These are phyloP conservation scores for Ambispora gerdemannii DNA, from an alignment of 192 early-diverging fungal genomes.

Conservation along the genomic window DNA sequence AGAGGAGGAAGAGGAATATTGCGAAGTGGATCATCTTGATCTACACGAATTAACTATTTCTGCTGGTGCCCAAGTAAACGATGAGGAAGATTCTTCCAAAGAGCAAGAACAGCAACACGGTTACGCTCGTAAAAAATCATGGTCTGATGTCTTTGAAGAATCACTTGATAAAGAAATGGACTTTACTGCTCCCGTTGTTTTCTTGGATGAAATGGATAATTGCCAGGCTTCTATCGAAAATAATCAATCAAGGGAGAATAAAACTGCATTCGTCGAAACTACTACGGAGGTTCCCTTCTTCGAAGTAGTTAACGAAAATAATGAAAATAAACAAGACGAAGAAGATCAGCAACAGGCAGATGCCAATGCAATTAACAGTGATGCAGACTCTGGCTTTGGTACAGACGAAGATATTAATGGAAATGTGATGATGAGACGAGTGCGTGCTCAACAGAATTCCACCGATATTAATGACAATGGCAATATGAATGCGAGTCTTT, in stretches of 20 bases:
- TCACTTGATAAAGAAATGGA: conserved; percentile 41
- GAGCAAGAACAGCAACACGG: neutral
- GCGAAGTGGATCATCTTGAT: neutral
- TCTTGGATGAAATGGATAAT: conserved; percentile 7
- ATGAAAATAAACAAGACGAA: neutral
- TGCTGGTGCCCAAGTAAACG: neutral
- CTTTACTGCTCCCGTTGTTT: conserved; percentile 38
- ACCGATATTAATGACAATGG: neutral
- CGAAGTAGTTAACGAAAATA: too few species aligned
- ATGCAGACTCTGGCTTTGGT: conserved; percentile 27
- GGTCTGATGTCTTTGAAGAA: conserved; percentile 47
- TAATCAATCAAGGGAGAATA: too few species aligned
- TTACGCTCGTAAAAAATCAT: conserved; percentile 37
- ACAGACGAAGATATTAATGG: conserved; percentile 18
- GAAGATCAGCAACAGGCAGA: conserved; percentile 5
- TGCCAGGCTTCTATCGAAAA: too few species aligned
- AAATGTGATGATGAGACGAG: neutral
- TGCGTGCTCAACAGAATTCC: neutral
- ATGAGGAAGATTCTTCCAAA: neutral
- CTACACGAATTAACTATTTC: neutral
- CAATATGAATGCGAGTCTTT: neutral
- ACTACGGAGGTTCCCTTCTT: too few species aligned
- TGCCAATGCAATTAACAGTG: conserved; percentile 11
- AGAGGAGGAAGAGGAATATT: neutral
- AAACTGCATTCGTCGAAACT: too few species aligned